A percentile compares a stretch with the other conserved stretches of the same genome.
Evolutionary conservation across 495 filamentous ascomycete species (phyloP).

Genomic region (Xylaria venustula): DNA sequence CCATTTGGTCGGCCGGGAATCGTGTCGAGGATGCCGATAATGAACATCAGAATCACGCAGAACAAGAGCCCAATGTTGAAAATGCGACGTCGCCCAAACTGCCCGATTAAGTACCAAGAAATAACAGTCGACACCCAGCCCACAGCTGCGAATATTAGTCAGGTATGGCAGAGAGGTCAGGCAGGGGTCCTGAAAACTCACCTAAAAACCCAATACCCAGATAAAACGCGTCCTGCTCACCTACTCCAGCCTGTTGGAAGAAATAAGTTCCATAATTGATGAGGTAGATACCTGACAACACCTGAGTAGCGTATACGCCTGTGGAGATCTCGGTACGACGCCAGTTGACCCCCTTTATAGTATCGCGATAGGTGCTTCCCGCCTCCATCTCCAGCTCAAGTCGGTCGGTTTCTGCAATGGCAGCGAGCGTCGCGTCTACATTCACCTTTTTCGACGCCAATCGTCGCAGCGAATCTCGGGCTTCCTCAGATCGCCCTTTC

Average conservation of each 20-base stretch:
- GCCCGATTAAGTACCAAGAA: conserved; percentile 53
- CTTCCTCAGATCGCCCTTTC: conserved; percentile 51
- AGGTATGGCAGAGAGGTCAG: not conserved
- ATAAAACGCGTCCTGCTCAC: conserved; percentile 46
- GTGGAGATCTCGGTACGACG: conserved; percentile 57
- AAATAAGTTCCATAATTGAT: conserved; percentile 64
- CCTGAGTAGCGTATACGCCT: conserved; percentile 51
- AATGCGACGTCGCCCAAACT: conserved; percentile 55
- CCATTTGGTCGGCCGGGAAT: conserved; percentile 42
- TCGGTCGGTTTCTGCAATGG: conserved; percentile 61
- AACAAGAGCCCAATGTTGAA: conserved; percentile 49
- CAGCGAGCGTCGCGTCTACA: conserved; percentile 46
- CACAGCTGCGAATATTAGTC: conserved; percentile 28
- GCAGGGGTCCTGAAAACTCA: conserved; percentile 18
- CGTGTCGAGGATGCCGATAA: conserved; percentile 60
- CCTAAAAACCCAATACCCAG: conserved; percentile 50
- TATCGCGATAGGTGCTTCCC: conserved; percentile 55
- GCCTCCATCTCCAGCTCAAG: conserved; percentile 58
- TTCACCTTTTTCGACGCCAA: conserved; percentile 41
- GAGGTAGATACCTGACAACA: conserved; percentile 49
- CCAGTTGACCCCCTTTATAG: conserved; percentile 53
- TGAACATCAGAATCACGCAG: conserved; percentile 49
- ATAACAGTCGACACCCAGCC: conserved; percentile 49
- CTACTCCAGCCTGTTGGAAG: conserved; percentile 60
- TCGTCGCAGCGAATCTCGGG: conserved; percentile 42